Evolutionary conservation across 768 basidiomycete genomes (phyloP).

Genomic region (Lactarius indigo): DNA sequence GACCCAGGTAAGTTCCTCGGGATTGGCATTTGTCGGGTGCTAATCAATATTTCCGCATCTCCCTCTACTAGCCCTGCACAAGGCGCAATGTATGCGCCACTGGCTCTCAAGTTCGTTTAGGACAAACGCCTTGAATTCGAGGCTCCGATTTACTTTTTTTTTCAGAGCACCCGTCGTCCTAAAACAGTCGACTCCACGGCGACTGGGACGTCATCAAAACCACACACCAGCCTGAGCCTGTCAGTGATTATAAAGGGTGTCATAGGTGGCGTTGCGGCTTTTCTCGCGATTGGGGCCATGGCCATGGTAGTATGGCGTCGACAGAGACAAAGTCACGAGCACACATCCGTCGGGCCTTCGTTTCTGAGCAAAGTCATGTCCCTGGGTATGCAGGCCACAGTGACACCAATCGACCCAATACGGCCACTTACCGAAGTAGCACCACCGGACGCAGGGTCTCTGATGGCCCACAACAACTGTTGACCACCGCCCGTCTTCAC

Average conservation of each 20-base stretch:
- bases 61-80: background rate
- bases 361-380: background rate
- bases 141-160: background rate
- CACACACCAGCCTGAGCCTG: background rate
- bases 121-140: background rate
- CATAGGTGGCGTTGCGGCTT: background rate
- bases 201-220: background rate
- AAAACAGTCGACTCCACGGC: background rate
- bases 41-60: background rate
- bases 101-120: background rate
- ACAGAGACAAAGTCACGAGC: background rate
- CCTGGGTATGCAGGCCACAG: background rate
- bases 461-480: no score
- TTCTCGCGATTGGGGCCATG: background rate
- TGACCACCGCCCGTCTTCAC: background rate
- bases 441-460: background rate
- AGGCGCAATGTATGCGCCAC: background rate
- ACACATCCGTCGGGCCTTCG: background rate
- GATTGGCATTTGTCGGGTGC: background rate
- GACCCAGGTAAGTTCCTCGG: background rate
- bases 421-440: background rate
- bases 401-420: background rate
- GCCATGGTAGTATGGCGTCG: background rate
- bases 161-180: background rate
- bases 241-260: background rate